These are phyloP conservation scores for Eucalyptus camaldulensis DNA, from an alignment of 345 rosid genomes.

Conservation along the genomic window DNA sequence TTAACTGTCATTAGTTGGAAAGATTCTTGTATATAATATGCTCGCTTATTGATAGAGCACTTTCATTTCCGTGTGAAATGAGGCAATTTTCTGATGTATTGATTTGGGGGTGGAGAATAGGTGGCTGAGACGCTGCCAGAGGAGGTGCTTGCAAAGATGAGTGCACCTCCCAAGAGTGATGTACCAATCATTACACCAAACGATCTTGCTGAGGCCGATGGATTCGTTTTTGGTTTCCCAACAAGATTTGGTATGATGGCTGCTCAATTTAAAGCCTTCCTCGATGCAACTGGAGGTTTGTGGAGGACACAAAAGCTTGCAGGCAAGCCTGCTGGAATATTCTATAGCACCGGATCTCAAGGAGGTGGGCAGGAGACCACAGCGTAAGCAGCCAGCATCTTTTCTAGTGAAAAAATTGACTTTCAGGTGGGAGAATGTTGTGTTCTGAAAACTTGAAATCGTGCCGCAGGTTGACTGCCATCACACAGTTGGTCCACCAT, in stretches of 20 bases:
- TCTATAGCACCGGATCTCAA: slow-evolving; percentile 96
- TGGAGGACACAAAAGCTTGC: slow-evolving; percentile 96
- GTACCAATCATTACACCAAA: slow-evolving; percentile 61
- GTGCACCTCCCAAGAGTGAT: slow-evolving; percentile 85
- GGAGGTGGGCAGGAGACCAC: slow-evolving; percentile 99
- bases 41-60: neutral
- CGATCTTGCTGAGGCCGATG: slow-evolving; percentile 89
- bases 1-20: neutral
- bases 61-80: neutral
- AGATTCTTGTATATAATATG: neutral
- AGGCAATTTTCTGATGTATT: neutral
- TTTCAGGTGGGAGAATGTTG: neutral
- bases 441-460: neutral
- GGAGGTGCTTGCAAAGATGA: slow-evolving; percentile 76
- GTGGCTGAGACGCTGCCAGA: slow-evolving; percentile 87
- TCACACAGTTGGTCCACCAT: slow-evolving; percentile 95
- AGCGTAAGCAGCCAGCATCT: slow-evolving; percentile 36
- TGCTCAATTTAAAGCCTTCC: slow-evolving; percentile 93
- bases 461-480: slow-evolving; percentile 66
- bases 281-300: slow-evolving; percentile 89
- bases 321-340: slow-evolving; percentile 94
- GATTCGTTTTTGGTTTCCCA: slow-evolving; percentile 84
- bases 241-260: slow-evolving; percentile 99
- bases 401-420: neutral
- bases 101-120: slow-evolving; percentile 11